Evolutionary conservation across 306 rosid species (phyloP).

Genomic region (Hippophae rhamnoides): DNA sequence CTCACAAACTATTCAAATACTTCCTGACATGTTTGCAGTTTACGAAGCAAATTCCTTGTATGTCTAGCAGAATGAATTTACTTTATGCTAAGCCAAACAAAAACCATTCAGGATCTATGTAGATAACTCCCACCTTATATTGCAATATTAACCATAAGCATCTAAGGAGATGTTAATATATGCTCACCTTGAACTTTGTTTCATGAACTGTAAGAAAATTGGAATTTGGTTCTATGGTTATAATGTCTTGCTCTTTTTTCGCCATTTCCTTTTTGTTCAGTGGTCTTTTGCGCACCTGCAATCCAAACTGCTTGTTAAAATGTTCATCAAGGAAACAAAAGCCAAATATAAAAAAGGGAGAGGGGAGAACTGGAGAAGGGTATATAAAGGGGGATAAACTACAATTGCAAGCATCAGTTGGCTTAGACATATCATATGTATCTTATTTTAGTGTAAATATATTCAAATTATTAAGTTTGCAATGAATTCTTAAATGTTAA

Average conservation of each 20-base stretch:
- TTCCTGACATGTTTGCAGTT: too few relatives aligned
- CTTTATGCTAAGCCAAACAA: neutral
- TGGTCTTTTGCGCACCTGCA: conserved; percentile 88
- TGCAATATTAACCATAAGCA: conserved; percentile 5
- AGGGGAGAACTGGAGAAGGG: too few relatives aligned
- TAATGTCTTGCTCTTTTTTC: conserved; percentile 76
- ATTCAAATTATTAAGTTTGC: too few relatives aligned
- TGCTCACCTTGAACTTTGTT: conserved; percentile 68
- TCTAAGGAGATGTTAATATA: neutral
- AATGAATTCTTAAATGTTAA: too few relatives aligned
- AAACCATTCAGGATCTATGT: neutral
- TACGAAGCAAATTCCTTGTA: too few relatives aligned
- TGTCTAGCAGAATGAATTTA: neutral
- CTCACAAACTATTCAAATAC: too few relatives aligned
- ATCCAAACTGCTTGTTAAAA: neutral
- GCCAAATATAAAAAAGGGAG: too few relatives aligned
- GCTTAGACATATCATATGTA: too few relatives aligned
- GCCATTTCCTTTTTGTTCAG: conserved; percentile 60
- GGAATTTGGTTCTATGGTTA: conserved; percentile 45
- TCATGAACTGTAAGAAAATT: conserved; percentile 74
- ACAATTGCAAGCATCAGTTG: too few relatives aligned
- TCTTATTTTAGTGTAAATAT: too few relatives aligned
- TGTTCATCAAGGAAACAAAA: neutral
- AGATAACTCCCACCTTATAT: neutral
- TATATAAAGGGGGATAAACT: too few relatives aligned